A percentile compares a stretch with the other conserved stretches of the same genome.
Conservation (phyloP, 331 rosid species). For the Phaseolus coccineus region DNA sequence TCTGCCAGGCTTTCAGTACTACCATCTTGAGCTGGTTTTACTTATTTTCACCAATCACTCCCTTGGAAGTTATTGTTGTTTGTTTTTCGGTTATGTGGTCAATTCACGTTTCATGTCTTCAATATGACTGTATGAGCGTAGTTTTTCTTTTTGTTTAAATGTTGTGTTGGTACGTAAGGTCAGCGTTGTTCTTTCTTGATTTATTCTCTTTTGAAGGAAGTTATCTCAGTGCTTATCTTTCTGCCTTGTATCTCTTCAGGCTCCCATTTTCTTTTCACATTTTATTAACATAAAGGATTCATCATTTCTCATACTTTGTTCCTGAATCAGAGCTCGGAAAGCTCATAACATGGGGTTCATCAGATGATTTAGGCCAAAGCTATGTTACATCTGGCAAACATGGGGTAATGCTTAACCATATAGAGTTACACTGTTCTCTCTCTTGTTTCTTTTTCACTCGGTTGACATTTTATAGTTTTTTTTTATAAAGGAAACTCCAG, state of each 20-base stretch:
- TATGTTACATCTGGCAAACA: constrained; percentile 97
- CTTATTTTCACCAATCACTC: constrained; percentile 5
- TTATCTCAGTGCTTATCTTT: constrained; percentile 7
- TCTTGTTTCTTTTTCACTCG: constrained; percentile 17
- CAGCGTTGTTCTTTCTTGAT: not conserved
- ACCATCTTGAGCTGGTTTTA: constrained; percentile 1
- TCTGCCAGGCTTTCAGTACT: not conserved
- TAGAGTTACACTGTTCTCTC: not conserved
- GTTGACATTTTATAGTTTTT: constrained; percentile 46
- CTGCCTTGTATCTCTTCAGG: not conserved
- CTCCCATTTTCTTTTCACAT: not conserved
- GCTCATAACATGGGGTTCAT: constrained; percentile 98
- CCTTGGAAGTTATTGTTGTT: not conserved
- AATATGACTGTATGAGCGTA: not conserved
- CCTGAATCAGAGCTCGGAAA: constrained; percentile 75
- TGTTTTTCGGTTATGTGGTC: not conserved
- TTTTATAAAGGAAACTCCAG: constrained; percentile 84
- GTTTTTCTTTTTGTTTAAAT: not conserved
- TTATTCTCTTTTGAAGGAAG: not conserved
- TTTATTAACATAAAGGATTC: not conserved
- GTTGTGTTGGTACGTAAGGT: not conserved
- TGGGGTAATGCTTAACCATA: constrained; percentile 67
- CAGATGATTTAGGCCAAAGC: constrained; percentile 99
- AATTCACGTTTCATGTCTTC: not conserved
- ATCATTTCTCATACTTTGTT: constrained; percentile 11